phyloP scores from a whole-genome alignment of 257 asterid species.

The Jaltomata sinuosa region DNA sequence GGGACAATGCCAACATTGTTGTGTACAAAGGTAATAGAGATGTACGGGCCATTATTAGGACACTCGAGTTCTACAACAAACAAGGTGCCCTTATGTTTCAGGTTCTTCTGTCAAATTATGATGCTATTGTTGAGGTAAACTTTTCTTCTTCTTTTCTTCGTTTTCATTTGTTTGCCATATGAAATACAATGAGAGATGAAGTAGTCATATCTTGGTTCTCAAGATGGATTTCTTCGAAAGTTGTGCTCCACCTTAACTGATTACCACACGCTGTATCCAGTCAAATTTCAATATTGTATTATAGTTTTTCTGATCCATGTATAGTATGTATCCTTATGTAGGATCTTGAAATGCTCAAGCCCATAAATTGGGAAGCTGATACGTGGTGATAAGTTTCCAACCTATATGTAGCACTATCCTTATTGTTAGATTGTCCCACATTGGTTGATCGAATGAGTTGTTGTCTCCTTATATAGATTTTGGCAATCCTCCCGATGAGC shows the following conservation, averaged over 20 bases:
- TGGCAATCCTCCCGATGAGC: too few species aligned
- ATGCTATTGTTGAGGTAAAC: conserved; percentile 16
- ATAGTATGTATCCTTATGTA: background rate
- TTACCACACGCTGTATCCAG: background rate
- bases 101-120: conserved; percentile 13
- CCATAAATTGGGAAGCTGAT: conserved; percentile 13
- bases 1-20: conserved; percentile 9
- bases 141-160: background rate
- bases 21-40: conserved; percentile 17
- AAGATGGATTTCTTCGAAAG: background rate
- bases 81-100: conserved; percentile 22
- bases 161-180: background rate
- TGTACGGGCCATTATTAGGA: conserved; percentile 9
- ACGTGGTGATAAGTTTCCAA: too few species aligned
- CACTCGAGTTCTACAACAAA: conserved; percentile 13
- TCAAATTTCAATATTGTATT: too few species aligned
- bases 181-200: background rate
- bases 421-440: too few species aligned
- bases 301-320: background rate
- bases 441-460: too few species aligned
- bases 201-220: background rate
- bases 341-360: conserved; percentile 13
- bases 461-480: too few species aligned
- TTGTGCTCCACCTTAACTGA: background rate
- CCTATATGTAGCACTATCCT: too few species aligned